Conservation (phyloP, 2,329 filamentous ascomycete genomes). For the Calonectria hongkongensis region DNA sequence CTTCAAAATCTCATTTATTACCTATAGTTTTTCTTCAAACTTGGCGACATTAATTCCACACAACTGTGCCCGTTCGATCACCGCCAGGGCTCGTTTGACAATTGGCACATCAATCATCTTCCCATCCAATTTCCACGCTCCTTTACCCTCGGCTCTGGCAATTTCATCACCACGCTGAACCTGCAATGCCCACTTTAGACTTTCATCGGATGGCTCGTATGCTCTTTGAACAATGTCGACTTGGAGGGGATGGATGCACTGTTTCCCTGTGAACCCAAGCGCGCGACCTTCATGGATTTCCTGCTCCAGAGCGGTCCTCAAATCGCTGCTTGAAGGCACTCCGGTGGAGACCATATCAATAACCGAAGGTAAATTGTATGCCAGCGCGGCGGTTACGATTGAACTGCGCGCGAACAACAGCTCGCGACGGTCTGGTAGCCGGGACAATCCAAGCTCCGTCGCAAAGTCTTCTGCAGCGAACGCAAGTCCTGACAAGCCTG, state of each 20-base stretch:
- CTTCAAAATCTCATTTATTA: neutral
- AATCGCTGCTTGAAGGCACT: conserved; percentile 14
- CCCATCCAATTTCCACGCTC: conserved; percentile 39
- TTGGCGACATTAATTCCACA: conserved; percentile 31
- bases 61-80: conserved; percentile 23
- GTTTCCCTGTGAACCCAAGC: conserved; percentile 39
- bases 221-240: conserved; percentile 30
- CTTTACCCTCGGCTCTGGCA: conserved; percentile 11
- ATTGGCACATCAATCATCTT: conserved; percentile 37
- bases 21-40: neutral
- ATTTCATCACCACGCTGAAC: conserved; percentile 22
- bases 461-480: conserved; percentile 35
- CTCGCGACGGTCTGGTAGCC: conserved; percentile 25
- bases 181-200: conserved; percentile 12
- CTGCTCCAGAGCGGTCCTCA: conserved; percentile 9
- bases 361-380: conserved; percentile 3
- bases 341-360: conserved; percentile 24
- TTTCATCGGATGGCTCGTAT: conserved; percentile 24
- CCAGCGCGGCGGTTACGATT: conserved; percentile 10
- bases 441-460: conserved; percentile 21
- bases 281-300: conserved; percentile 28
- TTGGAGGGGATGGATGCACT: conserved; percentile 37
- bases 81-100: conserved; percentile 22
- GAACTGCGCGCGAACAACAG: conserved; percentile 27
- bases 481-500: conserved; percentile 31